Percentiles rank a stretch among this genome's conserved stretches.
phyloP scores from a whole-genome alignment of 768 basidiomycete species.

The Boletus rufocinnamomeus region DNA sequence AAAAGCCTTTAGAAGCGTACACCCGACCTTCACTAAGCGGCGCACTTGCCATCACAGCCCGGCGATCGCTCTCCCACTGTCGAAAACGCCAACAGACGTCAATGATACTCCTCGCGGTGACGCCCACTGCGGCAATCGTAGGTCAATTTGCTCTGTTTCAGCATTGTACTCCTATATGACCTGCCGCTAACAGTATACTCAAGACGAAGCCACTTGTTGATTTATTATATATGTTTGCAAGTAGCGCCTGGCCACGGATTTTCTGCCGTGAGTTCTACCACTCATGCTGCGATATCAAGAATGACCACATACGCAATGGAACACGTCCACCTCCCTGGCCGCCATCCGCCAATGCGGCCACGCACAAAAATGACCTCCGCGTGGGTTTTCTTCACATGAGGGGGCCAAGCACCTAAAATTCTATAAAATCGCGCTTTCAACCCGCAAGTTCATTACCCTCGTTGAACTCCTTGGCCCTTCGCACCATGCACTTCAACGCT shows the following conservation, averaged over 20 bases:
- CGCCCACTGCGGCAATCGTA: too few relatives aligned
- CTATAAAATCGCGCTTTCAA: neutral
- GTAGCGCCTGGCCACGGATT: neutral
- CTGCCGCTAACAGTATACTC: neutral
- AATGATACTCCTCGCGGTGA: too few relatives aligned
- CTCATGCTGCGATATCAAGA: neutral
- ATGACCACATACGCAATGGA: neutral
- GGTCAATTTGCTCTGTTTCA: too few relatives aligned
- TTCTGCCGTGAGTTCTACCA: neutral
- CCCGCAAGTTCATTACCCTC: neutral
- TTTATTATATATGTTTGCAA: neutral
- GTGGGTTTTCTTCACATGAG: neutral
- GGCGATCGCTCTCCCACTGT: too few relatives aligned
- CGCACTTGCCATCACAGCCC: too few relatives aligned
- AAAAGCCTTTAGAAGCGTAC: too few relatives aligned
- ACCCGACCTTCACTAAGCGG: too few relatives aligned
- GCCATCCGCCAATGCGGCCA: neutral
- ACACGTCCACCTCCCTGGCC: neutral
- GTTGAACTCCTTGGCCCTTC: neutral
- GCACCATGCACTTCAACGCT: too few relatives aligned
- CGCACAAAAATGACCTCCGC: neutral
- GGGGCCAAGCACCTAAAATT: neutral
- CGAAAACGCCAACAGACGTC: too few relatives aligned
- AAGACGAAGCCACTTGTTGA: neutral
- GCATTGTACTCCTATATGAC: too few relatives aligned